Evolutionary conservation across 441 rosid genomes (phyloP).

Genomic region (Croton laevigatus): DNA sequence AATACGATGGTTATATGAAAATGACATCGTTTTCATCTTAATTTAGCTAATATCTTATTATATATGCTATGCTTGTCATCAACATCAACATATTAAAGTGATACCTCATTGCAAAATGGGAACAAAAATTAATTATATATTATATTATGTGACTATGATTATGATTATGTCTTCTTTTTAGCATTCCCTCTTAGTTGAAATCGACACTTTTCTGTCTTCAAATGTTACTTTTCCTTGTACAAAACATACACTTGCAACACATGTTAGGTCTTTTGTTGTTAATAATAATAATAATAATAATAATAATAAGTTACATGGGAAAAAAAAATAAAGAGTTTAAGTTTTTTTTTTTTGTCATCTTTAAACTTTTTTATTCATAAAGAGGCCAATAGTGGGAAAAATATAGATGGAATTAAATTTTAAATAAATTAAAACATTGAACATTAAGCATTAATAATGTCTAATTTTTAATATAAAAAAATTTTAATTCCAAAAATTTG

Average conservation of each 20-base stretch:
- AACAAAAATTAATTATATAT: neutral
- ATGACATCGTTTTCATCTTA: constrained; percentile 4
- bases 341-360: too few relatives aligned
- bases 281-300: too few relatives aligned
- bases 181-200: neutral
- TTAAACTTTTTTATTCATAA: too few relatives aligned
- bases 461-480: too few relatives aligned
- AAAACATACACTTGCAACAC: neutral
- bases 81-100: neutral
- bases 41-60: neutral
- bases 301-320: too few relatives aligned
- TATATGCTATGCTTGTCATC: neutral
- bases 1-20: neutral
- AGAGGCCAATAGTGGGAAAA: too few relatives aligned
- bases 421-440: too few relatives aligned
- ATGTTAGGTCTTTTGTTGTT: too few relatives aligned
- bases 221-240: neutral
- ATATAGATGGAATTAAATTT: too few relatives aligned
- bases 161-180: neutral
- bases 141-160: neutral
- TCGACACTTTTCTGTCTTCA: neutral
- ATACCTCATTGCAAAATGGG: neutral
- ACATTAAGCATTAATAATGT: too few relatives aligned
- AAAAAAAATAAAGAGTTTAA: too few relatives aligned
- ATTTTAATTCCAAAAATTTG: too few relatives aligned